These are phyloP conservation scores for Bifiguratus adelaidae DNA, from an alignment of 192 early-diverging fungal genomes.

Conservation along the genomic window DNA sequence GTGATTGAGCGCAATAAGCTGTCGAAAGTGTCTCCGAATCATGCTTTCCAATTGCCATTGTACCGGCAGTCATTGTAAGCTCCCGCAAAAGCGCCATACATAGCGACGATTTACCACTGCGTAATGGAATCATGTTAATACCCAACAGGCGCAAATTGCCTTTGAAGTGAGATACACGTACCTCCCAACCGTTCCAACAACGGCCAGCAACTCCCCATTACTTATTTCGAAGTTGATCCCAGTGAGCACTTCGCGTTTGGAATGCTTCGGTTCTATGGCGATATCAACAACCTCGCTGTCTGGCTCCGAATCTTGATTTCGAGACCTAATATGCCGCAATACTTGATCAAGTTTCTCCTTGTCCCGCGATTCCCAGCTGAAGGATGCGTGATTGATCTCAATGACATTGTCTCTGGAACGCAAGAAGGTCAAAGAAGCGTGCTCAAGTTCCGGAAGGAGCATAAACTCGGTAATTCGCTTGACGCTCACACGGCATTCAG, in stretches of 20 bases:
- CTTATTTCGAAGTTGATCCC: conserved; percentile 17
- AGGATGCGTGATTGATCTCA: conserved; percentile 18
- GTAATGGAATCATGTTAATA: neutral
- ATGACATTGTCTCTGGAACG: conserved; percentile 6
- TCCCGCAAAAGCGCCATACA: conserved; percentile 33
- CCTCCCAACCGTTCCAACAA: conserved; percentile 31
- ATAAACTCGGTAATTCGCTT: conserved; percentile 24
- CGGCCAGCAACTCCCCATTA: conserved; percentile 17
- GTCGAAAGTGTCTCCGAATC: conserved; percentile 11
- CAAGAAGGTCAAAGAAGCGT: conserved; percentile 9
- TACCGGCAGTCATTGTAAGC: conserved; percentile 27
- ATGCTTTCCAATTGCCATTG: conserved; percentile 8
- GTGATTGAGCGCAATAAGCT: conserved; percentile 49
- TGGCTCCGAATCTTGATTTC: neutral
- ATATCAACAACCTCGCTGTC: neutral
- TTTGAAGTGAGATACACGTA: neutral
- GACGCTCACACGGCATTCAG: conserved; percentile 17
- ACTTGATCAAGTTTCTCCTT: conserved; percentile 13
- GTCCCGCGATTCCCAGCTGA: conserved; percentile 13
- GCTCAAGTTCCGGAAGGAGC: conserved; percentile 22
- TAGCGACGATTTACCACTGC: conserved; percentile 26
- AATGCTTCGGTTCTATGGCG: neutral
- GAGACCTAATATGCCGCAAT: no score
- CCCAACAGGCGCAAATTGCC: neutral
- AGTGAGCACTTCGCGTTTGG: conserved; percentile 20